Base-by-base conservation (phyloP, 2,329 filamentous ascomycete species). In the Sordariomycetes sp. region DNA sequence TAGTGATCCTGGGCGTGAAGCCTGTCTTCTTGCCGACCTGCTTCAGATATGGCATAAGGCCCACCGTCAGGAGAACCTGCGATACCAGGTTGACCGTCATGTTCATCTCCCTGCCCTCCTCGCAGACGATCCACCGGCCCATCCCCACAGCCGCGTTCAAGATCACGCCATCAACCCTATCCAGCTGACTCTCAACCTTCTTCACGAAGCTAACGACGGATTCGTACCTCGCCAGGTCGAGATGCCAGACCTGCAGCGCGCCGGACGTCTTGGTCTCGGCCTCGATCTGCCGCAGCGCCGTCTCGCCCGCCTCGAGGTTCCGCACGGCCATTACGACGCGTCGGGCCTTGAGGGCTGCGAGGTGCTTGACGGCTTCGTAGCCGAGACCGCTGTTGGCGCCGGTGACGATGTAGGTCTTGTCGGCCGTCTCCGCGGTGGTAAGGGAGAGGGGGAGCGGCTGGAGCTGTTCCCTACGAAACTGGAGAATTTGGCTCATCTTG, bases 331-430 rank as follows among this genome's bases (percentile, higher is more conserved):
- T 46, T 26, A 64, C 57, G 18, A 66, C 48, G n/a, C n/a, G n/a
- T n/a, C n/a, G n/a, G n/a, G n/a, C n/a, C n/a, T n/a, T n/a, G n/a
- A n/a, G n/a, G n/a, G n/a, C n/a, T n/a, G n/a, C n/a, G n/a, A n/a
- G n/a, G n/a, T n/a, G n/a, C n/a, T n/a, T n/a, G n/a, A n/a, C n/a
- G n/a, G n/a, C n/a, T 44, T 68, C 64, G 14, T 63, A 51, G 2
- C 68, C 67, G 0, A 72, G 49, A 0, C 68, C 68, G 2, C 44
- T 48, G 41, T 67, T 70, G 15, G 58, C 47, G 4, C 68, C 68
- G 0, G 66, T 68, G 6, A 72, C 24, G 33, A 35, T 21, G 9
- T n/a, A n/a, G 8, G 25, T 28, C 3, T 28, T 28, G 25, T 28
- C 17, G 25, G 25, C 25, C n/a, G n/a, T n/a, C n/a, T n/a, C n/a